Evolutionary conservation across 148 eudicot genomes (phyloP).

Genomic region (Rheum nobile): DNA sequence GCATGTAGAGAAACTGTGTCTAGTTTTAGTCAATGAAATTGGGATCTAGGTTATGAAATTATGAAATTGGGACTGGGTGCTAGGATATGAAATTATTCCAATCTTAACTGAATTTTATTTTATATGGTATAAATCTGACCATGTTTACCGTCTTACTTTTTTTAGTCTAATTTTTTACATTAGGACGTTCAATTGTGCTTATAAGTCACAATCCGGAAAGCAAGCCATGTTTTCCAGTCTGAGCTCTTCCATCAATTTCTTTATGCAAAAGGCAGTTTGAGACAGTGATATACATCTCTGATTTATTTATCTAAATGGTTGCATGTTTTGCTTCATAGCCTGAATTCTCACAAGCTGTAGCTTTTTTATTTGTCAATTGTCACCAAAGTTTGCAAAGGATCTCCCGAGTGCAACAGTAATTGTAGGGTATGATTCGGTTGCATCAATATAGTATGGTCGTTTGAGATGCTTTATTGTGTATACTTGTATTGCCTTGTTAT

Average conservation of each 20-base stretch:
- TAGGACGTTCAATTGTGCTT: not conserved
- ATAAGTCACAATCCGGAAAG: not conserved
- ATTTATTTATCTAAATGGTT: not conserved
- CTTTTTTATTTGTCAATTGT: not conserved
- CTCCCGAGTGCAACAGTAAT: not conserved
- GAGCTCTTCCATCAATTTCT: not conserved
- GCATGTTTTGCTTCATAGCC: not conserved
- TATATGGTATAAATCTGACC: not conserved
- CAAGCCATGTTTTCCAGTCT: not conserved
- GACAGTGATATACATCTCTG: not conserved
- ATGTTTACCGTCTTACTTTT: no score
- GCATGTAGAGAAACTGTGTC: not conserved
- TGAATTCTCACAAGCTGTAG: not conserved
- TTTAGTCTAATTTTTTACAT: not conserved
- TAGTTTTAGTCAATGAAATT: not conserved
- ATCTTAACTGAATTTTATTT: not conserved
- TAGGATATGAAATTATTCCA: not conserved
- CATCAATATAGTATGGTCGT: not conserved
- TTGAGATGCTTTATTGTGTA: not conserved
- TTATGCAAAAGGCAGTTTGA: not conserved
- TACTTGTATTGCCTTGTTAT: constrained; percentile 6
- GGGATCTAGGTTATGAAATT: not conserved
- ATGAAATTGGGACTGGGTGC: not conserved
- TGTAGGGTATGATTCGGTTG: not conserved
- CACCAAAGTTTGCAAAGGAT: not conserved